phyloP scores from a whole-genome alignment of 805 yeast genomes.

The Candida tammaniensis region DNA sequence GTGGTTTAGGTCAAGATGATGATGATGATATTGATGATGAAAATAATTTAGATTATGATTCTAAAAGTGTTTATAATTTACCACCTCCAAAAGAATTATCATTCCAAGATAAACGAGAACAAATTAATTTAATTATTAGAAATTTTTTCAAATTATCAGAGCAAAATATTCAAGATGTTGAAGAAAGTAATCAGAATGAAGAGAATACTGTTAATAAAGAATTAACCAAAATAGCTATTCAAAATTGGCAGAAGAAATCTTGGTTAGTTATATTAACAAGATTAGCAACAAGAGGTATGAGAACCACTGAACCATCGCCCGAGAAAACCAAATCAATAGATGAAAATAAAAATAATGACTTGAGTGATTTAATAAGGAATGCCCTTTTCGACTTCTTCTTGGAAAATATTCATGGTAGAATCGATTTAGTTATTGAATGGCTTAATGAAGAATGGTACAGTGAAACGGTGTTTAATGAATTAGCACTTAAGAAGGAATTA shows the following conservation, averaged over 20 bases:
- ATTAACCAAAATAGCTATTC: constrained; percentile 56
- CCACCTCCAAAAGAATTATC: constrained; percentile 58
- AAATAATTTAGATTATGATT: constrained; percentile 30
- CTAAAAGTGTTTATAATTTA: constrained; percentile 46
- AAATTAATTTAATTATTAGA: constrained; percentile 54
- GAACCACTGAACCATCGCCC: constrained; percentile 11
- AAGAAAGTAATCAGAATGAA: constrained; percentile 12
- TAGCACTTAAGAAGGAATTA: constrained; percentile 19
- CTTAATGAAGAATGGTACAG: constrained; percentile 91
- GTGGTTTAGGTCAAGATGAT: constrained; percentile 2
- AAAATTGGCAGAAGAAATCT: constrained; percentile 56
- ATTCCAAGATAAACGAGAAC: constrained; percentile 53
- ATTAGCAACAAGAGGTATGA: constrained; percentile 78
- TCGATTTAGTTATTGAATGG: constrained; percentile 86
- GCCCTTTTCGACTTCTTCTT: constrained; percentile 71
- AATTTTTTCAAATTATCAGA: constrained; percentile 54
- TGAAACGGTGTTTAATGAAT: constrained; percentile 45
- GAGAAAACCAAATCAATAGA: constrained; percentile 26
- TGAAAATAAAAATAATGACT: constrained; percentile 29
- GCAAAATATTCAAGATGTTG: constrained; percentile 18
- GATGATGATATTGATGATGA: constrained; percentile 31
- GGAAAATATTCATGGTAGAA: constrained; percentile 65
- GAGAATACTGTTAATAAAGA: constrained; percentile 34
- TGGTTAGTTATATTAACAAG: constrained; percentile 78
- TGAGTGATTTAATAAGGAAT: constrained; percentile 62